Evolutionary conservation across 2,329 filamentous ascomycete genomes (phyloP).

Genomic region (Didymella lethalis): DNA sequence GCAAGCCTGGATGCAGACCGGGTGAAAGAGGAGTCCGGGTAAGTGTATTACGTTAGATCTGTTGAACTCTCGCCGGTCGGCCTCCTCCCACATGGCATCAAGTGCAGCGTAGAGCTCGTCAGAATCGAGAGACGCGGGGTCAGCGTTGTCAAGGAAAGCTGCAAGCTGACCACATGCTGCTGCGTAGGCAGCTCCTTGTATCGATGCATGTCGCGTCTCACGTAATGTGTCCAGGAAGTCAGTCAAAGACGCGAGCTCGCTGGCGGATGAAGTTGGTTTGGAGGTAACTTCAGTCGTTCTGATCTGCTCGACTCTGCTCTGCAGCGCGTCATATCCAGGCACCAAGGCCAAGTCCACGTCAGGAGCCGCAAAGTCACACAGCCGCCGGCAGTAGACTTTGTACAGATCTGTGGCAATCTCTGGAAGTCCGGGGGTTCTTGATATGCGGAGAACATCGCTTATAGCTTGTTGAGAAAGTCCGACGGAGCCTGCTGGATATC

Average conservation of each 20-base stretch:
- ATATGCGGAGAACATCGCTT: constrained; percentile 47
- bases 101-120: constrained; percentile 35
- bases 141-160: constrained; percentile 29
- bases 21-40: constrained; percentile 51
- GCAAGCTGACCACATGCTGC: constrained; percentile 38
- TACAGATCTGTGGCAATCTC: constrained; percentile 55
- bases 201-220: constrained; percentile 37
- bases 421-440: constrained; percentile 51
- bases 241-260: constrained; percentile 24
- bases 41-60: constrained; percentile 50
- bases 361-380: constrained; percentile 31
- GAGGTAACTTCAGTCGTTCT: constrained; percentile 4
- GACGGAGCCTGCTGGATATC: not conserved
- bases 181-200: constrained; percentile 43
- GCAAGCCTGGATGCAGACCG: constrained; percentile 35
- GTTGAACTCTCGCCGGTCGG: constrained; percentile 58
- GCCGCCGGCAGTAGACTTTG: constrained; percentile 37
- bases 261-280: not conserved
- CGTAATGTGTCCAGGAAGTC: constrained; percentile 37
- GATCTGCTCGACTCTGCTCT: constrained; percentile 17
- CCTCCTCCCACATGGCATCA: constrained; percentile 56
- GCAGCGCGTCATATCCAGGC: constrained; percentile 32
- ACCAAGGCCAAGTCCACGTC: constrained; percentile 13
- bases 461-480: constrained; percentile 37
- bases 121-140: constrained; percentile 12